Base-by-base conservation (phyloP, 73 alveolate genomes). In the Diophrys sp. region DNA sequence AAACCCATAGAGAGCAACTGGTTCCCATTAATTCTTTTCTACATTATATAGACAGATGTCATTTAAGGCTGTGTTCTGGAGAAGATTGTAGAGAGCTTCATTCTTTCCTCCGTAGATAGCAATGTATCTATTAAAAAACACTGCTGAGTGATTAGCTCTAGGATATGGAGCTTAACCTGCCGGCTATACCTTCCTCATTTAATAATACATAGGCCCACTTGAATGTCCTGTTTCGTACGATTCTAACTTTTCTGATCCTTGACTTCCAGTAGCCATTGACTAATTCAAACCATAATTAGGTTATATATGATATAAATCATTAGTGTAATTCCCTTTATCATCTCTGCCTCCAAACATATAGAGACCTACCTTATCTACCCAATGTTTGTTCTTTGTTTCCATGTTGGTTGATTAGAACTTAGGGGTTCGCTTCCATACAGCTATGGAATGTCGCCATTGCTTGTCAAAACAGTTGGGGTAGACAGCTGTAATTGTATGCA, bases 401-500 rank as follows among this genome's bases (percentile, higher is more conserved):
- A 1, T 30, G 33, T 67, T 32, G 23, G 31, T 55, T 32, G 31
- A n/a, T 30, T 23, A 29, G 32, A 30, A 26, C 32, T 33, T 71
- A 67, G 34, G 79, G 23, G 62, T 30, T 67, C 30, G n/a, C 32
- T 5, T 34, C 79, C 79, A 71, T 71, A 8, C 33, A 71, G 23
- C 29, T 33, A 8, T 1, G 1, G 54, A 14, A 68, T 5, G 18
- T 27, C 2, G 1, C 54, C 33, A 68, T 0, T 18, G 28, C 18
- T 62, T 26, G 23, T 62, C 69, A 28, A 31, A 31, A 31, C 62
- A 14, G 8, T 75, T 25, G 2, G 69, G 79, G 23, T 24, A 8
- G 24, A 71, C 76, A 8, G 78, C 54, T 14, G 85, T 77, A 69
- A 77, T 66, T 62, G 85, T 66, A 33, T 77, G 85, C 85, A 77